These are phyloP conservation scores for Pichia gijzeniarum DNA, from an alignment of 805 yeast genomes.

Conservation along the genomic window DNA sequence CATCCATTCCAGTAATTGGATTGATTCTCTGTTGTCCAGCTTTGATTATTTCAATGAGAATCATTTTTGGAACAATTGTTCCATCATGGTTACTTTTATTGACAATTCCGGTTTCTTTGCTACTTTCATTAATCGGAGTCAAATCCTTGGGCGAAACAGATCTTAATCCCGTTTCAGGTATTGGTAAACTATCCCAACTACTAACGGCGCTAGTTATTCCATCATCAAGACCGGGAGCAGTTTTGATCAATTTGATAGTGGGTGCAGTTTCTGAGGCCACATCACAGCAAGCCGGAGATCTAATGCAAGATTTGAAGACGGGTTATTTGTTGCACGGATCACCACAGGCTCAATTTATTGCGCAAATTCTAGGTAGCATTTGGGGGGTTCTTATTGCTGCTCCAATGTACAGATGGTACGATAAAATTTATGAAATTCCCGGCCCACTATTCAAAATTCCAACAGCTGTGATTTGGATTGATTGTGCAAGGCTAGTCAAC, in stretches of 20 bases:
- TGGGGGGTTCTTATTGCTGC: slow-evolving; percentile 81
- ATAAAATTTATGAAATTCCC: slow-evolving; percentile 78
- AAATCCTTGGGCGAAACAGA: slow-evolving; percentile 96
- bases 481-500: slow-evolving; percentile 86
- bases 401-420: slow-evolving; percentile 76
- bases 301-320: slow-evolving; percentile 95
- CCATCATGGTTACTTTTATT: slow-evolving; percentile 64
- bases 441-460: slow-evolving; percentile 79
- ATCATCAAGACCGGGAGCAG: slow-evolving; percentile 66
- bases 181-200: slow-evolving; percentile 88
- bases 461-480: slow-evolving; percentile 95
- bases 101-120: slow-evolving; percentile 69
- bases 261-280: slow-evolving; percentile 99
- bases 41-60: slow-evolving; percentile 58
- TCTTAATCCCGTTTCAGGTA: slow-evolving; percentile 93
- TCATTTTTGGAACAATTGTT: slow-evolving; percentile 63
- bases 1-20: slow-evolving; percentile 37
- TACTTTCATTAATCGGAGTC: slow-evolving; percentile 81
- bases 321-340: slow-evolving; percentile 90
- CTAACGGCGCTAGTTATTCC: slow-evolving; percentile 81
- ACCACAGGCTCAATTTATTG: slow-evolving; percentile 84
- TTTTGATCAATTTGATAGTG: slow-evolving; percentile 79
- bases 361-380: slow-evolving; percentile 81
- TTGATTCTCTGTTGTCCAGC: slow-evolving; percentile 56
- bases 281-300: slow-evolving; percentile 97